Base-by-base conservation (phyloP, 208 protist genomes). In the Trypanosoma mega region DNA sequence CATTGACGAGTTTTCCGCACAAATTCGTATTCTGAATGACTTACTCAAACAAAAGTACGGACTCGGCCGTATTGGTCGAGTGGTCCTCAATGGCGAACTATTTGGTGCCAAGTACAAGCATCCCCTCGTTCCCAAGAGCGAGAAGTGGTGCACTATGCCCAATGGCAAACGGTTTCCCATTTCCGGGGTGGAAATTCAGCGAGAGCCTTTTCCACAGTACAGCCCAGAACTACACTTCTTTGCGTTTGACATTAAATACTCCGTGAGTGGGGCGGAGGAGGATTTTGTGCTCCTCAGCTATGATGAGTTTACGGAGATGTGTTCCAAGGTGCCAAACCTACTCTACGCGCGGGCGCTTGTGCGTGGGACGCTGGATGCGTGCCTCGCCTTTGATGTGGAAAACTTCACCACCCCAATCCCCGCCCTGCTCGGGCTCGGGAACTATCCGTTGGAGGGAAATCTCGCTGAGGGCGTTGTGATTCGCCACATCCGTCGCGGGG, bases 381-480 rank as follows among this genome's bases (percentile, higher is more conserved):
- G 88, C 53, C 68, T 94, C 36, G 88, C 85, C 34, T 94, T 94
- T 68, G 85, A 94, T 44, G 85, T 94, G 52, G 85, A 94, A 49
- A 92, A 92, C 73, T 94, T 92, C 34, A 43, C 76, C 39, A 94
- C 88, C 1, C 85, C 85, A 34, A 69, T 94, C 33, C 88, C 88
- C 27, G 85, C 82, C 8, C 68, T 94, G 43, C 72, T 94, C 2
- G 88, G 88, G 0, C 70, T 94, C 34, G 88, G 88, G 39, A 94
- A 94, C 68, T 94, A 92, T 53, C 85, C 85, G 23, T 65, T 94
- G 3, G 85, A 92, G 50, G 85, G 85, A n/a, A 94, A 94, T 55
- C 70, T 92, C n/a, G 88, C 88, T 8, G 85, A 94, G 76, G 88
- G 88, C 46, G 73, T 94, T 23, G 85, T 94, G 53, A 92, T 94